Percentiles rank a stretch among this genome's conserved stretches.
These are phyloP conservation scores for Melampsora occidentalis DNA, from an alignment of 1,284 basidiomycete species.

Conservation along the genomic window DNA sequence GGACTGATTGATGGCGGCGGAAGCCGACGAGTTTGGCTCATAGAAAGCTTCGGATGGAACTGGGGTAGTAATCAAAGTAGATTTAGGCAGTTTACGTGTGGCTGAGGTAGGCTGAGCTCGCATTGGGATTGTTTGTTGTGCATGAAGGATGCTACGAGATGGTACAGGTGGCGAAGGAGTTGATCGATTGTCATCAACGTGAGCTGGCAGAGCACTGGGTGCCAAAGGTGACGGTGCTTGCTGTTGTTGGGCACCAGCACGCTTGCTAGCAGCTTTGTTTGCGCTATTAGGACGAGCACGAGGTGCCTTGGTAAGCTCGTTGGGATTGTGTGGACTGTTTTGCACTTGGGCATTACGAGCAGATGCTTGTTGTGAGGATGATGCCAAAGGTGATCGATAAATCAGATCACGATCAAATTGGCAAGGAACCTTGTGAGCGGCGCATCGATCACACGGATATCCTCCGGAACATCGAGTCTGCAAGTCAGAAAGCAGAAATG, in stretches of 20 bases:
- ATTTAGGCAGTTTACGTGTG: neutral
- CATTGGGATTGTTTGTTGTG: neutral
- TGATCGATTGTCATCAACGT: neutral
- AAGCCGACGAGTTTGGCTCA: neutral
- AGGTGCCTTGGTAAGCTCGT: conserved; percentile 8
- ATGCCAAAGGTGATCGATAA: conserved; percentile 41
- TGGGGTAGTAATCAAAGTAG: conserved; percentile 19
- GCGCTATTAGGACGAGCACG: conserved; percentile 16
- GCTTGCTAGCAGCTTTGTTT: conserved; percentile 18
- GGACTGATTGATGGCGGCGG: conserved; percentile 7
- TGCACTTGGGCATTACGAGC: conserved; percentile 30
- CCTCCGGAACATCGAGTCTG: conserved; percentile 43
- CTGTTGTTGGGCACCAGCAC: neutral
- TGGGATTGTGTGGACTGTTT: conserved; percentile 1
- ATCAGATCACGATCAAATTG: conserved; percentile 43
- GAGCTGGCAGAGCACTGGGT: neutral
- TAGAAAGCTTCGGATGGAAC: conserved; percentile 11
- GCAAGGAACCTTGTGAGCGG: conserved; percentile 43
- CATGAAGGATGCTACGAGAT: neutral
- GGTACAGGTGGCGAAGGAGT: conserved; percentile 8
- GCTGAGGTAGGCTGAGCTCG: neutral
- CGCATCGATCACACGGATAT: conserved; percentile 43
- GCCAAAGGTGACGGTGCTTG: conserved; percentile 5
- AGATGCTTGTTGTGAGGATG: conserved; percentile 37
- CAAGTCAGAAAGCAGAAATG: neutral